These are phyloP conservation scores for Lentinula raphanica DNA, from an alignment of 768 basidiomycete species.

Conservation along the genomic window DNA sequence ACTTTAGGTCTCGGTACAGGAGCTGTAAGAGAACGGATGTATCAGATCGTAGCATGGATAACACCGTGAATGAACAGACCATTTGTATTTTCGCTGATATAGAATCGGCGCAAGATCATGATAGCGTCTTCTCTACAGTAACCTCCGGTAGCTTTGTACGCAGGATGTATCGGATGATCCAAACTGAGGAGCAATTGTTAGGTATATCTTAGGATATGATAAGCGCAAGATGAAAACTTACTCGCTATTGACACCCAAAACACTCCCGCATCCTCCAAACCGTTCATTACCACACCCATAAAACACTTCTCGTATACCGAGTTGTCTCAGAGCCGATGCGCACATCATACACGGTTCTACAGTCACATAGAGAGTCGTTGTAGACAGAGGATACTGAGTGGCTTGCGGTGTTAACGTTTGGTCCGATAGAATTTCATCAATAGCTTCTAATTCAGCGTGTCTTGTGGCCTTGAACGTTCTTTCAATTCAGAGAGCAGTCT, in stretches of 20 bases:
- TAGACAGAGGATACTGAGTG: conserved; percentile 58
- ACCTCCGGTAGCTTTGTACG: conserved; percentile 72
- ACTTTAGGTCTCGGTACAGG: conserved; percentile 86
- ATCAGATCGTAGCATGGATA: conserved; percentile 7
- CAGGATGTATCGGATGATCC: conserved; percentile 65
- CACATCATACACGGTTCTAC: conserved; percentile 99
- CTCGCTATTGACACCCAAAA: conserved; percentile 80
- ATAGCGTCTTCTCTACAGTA: conserved; percentile 81
- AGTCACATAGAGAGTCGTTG: conserved; percentile 91
- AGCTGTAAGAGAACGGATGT: conserved; percentile 42
- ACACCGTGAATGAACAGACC: conserved; percentile 41
- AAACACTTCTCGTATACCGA: conserved; percentile 85
- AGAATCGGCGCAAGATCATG: conserved; percentile 80
- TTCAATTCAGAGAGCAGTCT: neutral
- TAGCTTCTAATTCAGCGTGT: conserved; percentile 96
- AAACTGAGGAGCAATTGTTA: conserved; percentile 36
- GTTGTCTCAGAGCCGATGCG: conserved; percentile 88
- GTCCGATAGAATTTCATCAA: conserved; percentile 78
- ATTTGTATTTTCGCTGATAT: conserved; percentile 88
- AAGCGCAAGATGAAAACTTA: too few species aligned
- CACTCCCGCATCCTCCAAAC: conserved; percentile 96
- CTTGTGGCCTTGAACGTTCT: conserved; percentile 71
- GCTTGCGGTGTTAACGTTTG: conserved; percentile 46
- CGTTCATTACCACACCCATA: conserved; percentile 95
- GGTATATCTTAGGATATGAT: neutral